Conservation (phyloP, 495 filamentous ascomycete genomes). For the Penicillium crystallinum region DNA sequence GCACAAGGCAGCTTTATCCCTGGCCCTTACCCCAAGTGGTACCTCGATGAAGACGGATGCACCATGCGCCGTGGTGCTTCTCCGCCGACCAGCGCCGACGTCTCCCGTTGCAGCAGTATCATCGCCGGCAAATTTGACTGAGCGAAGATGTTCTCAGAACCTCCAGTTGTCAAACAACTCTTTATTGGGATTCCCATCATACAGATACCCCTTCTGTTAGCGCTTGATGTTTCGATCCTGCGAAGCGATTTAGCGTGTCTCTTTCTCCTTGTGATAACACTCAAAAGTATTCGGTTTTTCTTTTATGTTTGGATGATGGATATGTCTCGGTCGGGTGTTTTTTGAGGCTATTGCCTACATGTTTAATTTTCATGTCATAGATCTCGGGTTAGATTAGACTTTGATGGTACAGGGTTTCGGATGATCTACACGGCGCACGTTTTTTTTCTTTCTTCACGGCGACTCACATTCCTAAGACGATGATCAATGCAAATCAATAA, state of each 20-base stretch:
- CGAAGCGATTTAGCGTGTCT: conserved; percentile 23
- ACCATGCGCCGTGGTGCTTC: conserved; percentile 37
- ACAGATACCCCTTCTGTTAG: conserved; percentile 5
- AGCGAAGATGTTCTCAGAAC: not conserved
- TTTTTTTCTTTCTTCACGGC: not conserved
- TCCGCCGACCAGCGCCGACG: conserved; percentile 36
- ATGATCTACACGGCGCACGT: conserved; percentile 12
- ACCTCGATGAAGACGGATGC: conserved; percentile 32
- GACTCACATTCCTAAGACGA: not conserved
- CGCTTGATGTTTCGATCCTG: conserved; percentile 7
- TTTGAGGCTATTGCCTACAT: not conserved
- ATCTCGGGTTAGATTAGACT: conserved; percentile 15
- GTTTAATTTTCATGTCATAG: not conserved
- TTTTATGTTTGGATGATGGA: not conserved
- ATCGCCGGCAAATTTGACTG: conserved; percentile 30
- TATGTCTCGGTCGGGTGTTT: not conserved
- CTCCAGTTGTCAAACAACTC: not conserved
- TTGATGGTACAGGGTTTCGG: conserved; percentile 4
- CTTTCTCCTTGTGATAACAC: not conserved
- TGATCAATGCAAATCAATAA: not conserved
- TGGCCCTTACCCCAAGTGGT: conserved; percentile 44
- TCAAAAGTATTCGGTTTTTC: conserved; percentile 17
- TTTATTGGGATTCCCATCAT: not conserved
- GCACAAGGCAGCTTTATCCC: conserved; percentile 39
- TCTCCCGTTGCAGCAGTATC: conserved; percentile 39